These are phyloP conservation scores for Colletotrichum aenigma DNA, from an alignment of 2,329 filamentous ascomycete genomes.

Conservation along the genomic window DNA sequence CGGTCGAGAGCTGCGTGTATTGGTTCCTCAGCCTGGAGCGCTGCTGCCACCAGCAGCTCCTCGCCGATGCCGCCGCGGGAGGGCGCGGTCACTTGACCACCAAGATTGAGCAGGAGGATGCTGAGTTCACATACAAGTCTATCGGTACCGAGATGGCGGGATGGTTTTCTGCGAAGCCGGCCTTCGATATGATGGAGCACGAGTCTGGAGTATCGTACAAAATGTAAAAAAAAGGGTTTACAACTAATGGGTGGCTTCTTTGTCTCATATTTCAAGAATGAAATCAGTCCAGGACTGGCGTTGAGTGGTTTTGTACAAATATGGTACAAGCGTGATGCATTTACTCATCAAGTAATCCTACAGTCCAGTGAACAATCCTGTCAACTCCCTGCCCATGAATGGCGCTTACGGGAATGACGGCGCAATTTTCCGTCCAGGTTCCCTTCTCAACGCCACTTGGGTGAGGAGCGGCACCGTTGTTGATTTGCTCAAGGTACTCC, in stretches of 20 bases:
- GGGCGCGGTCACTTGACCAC: constrained; percentile 68
- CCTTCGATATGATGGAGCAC: constrained; percentile 63
- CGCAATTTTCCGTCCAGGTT: constrained; percentile 65
- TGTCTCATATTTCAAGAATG: background rate
- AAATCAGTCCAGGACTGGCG: background rate
- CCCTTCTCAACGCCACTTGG: constrained; percentile 66
- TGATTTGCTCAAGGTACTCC: constrained; percentile 72
- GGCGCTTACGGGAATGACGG: constrained; percentile 85
- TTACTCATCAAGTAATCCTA: constrained; percentile 66
- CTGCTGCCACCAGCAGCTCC: constrained; percentile 51
- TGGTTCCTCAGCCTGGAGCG: constrained; percentile 59
- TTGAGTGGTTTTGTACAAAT: background rate
- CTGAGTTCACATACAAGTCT: constrained; percentile 68
- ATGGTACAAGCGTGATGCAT: background rate
- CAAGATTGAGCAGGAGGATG: constrained; percentile 72
- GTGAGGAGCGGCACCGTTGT: constrained; percentile 67
- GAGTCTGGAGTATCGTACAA: constrained; percentile 11
- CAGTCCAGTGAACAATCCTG: constrained; percentile 73
- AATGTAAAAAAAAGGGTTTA: background rate
- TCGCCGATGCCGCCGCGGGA: constrained; percentile 63
- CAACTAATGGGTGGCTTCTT: background rate
- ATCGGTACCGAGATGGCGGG: constrained; percentile 66
- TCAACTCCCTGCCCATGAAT: constrained; percentile 86
- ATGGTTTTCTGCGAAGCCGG: constrained; percentile 73
- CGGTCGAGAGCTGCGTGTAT: constrained; percentile 55